phyloP scores from a whole-genome alignment of 495 filamentous ascomycete genomes.

The Talaromyces liani region DNA sequence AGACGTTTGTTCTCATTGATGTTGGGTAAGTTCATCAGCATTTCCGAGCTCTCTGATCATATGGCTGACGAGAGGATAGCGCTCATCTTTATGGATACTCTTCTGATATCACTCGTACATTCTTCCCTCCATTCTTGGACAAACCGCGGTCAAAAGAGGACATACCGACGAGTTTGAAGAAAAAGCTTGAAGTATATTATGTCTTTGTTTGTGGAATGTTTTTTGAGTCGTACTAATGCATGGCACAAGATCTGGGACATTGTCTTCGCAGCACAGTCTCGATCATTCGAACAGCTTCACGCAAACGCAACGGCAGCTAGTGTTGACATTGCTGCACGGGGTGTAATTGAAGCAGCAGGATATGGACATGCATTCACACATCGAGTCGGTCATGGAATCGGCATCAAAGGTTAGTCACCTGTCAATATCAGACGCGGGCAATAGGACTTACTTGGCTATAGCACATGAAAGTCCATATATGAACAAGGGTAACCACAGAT shows the following conservation, averaged over 20 bases:
- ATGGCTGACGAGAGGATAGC: slow-evolving; percentile 17
- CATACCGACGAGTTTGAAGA: slow-evolving; percentile 17
- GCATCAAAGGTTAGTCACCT: slow-evolving; percentile 37
- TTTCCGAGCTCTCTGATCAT: neutral
- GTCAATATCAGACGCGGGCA: neutral
- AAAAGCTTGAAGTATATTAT: slow-evolving; percentile 28
- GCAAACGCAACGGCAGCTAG: slow-evolving; percentile 39
- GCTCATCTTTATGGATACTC: slow-evolving; percentile 50
- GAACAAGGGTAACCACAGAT: slow-evolving; percentile 42
- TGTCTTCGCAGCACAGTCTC: slow-evolving; percentile 43
- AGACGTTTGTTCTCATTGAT: slow-evolving; percentile 49
- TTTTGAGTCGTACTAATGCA: neutral
- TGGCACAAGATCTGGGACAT: slow-evolving; percentile 35
- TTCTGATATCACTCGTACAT: slow-evolving; percentile 50
- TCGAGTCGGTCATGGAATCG: slow-evolving; percentile 49
- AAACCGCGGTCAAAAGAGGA: slow-evolving; percentile 11
- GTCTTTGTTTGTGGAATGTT: neutral
- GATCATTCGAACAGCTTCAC: slow-evolving; percentile 31
- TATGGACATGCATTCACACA: slow-evolving; percentile 48
- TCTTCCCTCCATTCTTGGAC: slow-evolving; percentile 34
- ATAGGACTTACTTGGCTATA: slow-evolving; percentile 9
- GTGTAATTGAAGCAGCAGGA: slow-evolving; percentile 41
- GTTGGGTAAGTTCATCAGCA: slow-evolving; percentile 33
- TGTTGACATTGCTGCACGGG: slow-evolving; percentile 46
- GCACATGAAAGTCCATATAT: slow-evolving; percentile 50